Evolutionary conservation across 2,329 filamentous ascomycete genomes (phyloP), one percentile per base, ranked within the genome.

Genomic region (Septoria petroselini): DNA sequence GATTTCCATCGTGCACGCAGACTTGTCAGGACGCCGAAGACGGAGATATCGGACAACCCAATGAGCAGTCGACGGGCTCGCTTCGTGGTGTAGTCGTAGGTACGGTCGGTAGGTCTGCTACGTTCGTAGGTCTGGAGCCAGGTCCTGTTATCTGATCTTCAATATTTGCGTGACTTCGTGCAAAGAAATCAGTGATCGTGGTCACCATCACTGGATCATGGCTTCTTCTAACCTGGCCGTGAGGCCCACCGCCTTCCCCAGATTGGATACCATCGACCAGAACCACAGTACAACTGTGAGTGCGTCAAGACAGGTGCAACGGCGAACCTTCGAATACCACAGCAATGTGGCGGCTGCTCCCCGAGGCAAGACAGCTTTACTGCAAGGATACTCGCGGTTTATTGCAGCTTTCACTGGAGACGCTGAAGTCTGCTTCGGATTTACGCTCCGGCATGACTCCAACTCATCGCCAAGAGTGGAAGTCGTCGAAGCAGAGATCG

Each of bases 351-450:
- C 35, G 21, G 45, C 45, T 29, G 46, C 48, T 25, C 52, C 52
- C 12, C 42, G 31, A 35, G 47, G 52, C 37, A 54, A 40, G 43
- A 48, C 37, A 21, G 42, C 39, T n/a, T 23, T 54, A n/a, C 30
- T 54, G 23, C 41, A 42, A 19, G 39, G 33, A 31, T 54, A 47
- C 31, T 50, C 52, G 12, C 48, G 48, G 14, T 54, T 54, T 21
- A 39, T 54, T 23, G 47, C 52, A 9, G 42, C 42, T 15, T 50
- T 54, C 37, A 48, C 47, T 23, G 52, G 52, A 41, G 52, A 54
- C 27, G 15, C 38, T 6, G 52, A 54, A 30, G 42, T 54, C 12
- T 48, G 52, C 31, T 54, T 47, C 25, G 47, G 51, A 18, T 54
- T 54, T 33, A 31, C 41, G 9, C 41, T 54, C 17, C 42, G 52